Evolutionary conservation across 257 asterid species (phyloP).

Genomic region (Gardenia jasminoides): DNA sequence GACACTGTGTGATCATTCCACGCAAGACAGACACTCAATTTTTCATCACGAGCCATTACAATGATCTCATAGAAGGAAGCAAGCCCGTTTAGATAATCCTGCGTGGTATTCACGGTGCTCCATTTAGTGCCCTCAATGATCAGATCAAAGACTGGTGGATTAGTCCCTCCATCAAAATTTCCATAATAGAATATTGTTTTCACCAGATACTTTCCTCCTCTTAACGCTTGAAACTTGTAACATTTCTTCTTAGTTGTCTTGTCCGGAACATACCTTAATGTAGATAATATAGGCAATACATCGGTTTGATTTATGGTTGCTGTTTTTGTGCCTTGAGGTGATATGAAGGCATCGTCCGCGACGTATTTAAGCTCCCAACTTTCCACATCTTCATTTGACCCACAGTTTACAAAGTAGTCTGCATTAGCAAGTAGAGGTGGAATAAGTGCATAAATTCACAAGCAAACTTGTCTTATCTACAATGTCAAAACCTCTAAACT

Average conservation of each 20-base stretch:
- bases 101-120: conserved; percentile 72
- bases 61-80: conserved; percentile 71
- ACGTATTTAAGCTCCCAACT: conserved; percentile 49
- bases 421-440: background rate
- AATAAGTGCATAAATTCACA: background rate
- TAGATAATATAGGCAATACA: conserved; percentile 41
- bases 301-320: conserved; percentile 45
- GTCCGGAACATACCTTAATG: conserved; percentile 64
- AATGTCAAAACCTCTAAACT: background rate
- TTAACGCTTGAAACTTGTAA: conserved; percentile 55
- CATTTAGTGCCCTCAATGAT: conserved; percentile 80
- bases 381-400: conserved; percentile 37
- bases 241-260: conserved; percentile 50
- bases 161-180: conserved; percentile 72
- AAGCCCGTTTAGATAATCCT: conserved; percentile 54
- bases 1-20: conserved; percentile 57
- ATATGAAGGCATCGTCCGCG: conserved; percentile 52
- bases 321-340: conserved; percentile 46
- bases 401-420: conserved; percentile 73
- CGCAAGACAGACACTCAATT: conserved; percentile 65
- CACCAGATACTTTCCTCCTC: conserved; percentile 55
- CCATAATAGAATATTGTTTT: conserved; percentile 69
- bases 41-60: conserved; percentile 52
- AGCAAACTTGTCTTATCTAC: background rate
- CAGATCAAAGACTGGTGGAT: conserved; percentile 89